phyloP scores from a whole-genome alignment of 140 eudicot genomes.

The Flaveria floridana region DNA sequence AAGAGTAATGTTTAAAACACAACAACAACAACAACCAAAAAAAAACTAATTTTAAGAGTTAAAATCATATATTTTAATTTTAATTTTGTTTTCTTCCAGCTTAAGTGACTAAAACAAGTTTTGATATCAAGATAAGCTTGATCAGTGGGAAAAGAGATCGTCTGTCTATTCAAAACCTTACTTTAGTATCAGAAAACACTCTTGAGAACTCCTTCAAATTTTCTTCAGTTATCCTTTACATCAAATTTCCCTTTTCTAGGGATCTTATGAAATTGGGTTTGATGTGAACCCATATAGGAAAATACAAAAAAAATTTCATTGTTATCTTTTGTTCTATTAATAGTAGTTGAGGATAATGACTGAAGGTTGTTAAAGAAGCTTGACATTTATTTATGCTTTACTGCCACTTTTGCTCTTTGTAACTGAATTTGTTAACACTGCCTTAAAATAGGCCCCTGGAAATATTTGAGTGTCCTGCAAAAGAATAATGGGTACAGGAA shows the following conservation, averaged over 20 bases:
- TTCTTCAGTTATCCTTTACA: too few relatives aligned
- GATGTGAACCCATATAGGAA: neutral
- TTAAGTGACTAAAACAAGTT: too few relatives aligned
- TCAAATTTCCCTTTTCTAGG: neutral
- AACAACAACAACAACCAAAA: too few relatives aligned
- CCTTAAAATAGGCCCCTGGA: constrained; percentile 28
- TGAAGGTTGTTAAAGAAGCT: constrained; percentile 16
- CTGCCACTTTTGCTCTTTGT: constrained; percentile 14
- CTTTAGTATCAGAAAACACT: too few relatives aligned
- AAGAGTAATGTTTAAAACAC: neutral
- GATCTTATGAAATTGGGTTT: neutral
- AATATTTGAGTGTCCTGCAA: constrained; percentile 34
- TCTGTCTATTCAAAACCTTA: neutral
- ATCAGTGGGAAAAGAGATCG: neutral
- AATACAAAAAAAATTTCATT: neutral
- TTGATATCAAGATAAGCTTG: too few relatives aligned
- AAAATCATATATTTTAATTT: neutral
- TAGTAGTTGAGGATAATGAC: constrained; percentile 5
- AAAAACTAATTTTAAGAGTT: neutral
- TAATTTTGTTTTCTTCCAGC: too few relatives aligned
- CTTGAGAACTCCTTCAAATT: neutral
- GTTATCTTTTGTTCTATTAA: constrained; percentile 15
- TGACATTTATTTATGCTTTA: neutral
- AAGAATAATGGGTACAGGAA: constrained; percentile 49
- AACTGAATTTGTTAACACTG: constrained; percentile 24